Base-by-base conservation (phyloP, 495 filamentous ascomycete genomes). In the Neurospora sp. region DNA sequence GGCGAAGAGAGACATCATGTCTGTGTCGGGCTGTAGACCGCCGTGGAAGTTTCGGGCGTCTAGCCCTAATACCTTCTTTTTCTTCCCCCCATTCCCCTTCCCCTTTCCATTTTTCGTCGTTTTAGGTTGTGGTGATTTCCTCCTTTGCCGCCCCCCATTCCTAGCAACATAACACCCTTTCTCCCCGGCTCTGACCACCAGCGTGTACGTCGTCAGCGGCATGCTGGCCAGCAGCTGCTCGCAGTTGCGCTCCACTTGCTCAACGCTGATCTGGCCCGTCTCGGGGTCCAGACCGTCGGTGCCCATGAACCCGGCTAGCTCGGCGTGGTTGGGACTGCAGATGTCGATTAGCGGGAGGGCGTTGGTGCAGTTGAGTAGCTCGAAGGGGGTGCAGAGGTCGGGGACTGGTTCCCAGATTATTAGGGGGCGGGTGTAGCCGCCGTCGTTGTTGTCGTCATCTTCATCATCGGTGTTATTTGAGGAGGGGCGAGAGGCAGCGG, bases 341-440 rank as follows among this genome's bases (percentile, higher is more conserved):
- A 97, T 84, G 78, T 98, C 92, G 40, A 98, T 90, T 20, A 90
- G 81, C n/a, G 85, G 84, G 35, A 92, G 86, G 17, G 89, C 89
- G 70, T 90, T 88, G 41, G 91, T 87, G 82, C 90, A 92, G 73
- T 88, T 91, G 2, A 89, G 83, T 69, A 94, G 84, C 79, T 98
- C 89, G 73, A 89, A 87, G 0, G 93, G 92, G 0, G 85, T 89
- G 79, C 96, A 98, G 3, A 92, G 87, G 78, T 96, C 93, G 12
- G 96, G 96, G 4, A 97, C 91, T 4, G 96, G 96, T 78, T 99
- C 96, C 96, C 96, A 99, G 45, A 98, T 88, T 79, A 98, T 91
- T 14, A 96, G 79, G 2, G 92, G 94, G 39, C 85, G 85, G 8
- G 69, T 40, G 76, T 79, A 80, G 42, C 40, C 39, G 31, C 75